Evolutionary conservation across 306 rosid species (phyloP).

Genomic region (Lithocarpus polystachyus): DNA sequence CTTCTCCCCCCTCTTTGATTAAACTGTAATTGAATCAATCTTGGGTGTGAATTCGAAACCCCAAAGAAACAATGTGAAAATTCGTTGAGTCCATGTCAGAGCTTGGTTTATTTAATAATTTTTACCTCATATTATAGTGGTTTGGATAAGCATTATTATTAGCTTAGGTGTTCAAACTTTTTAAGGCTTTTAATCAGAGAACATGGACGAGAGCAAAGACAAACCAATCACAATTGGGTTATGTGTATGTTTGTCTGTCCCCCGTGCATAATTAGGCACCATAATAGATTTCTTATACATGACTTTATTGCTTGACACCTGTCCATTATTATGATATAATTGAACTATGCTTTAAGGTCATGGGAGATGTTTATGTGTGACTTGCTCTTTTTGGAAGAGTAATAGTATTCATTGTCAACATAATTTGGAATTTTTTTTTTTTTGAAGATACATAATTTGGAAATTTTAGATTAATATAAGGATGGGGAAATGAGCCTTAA

Average conservation of each 20-base stretch:
- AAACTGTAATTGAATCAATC: not conserved
- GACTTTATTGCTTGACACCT: constrained; percentile 37
- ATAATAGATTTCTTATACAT: constrained; percentile 13
- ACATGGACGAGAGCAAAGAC: constrained; percentile 37
- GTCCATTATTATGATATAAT: constrained; percentile 20
- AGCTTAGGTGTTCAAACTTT: not conserved
- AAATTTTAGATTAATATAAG: not conserved
- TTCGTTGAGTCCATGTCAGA: not conserved
- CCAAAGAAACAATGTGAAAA: not conserved
- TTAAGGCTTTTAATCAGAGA: constrained; percentile 20
- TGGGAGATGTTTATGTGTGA: not conserved
- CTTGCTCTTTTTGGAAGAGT: constrained; percentile 21
- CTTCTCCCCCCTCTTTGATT: not conserved
- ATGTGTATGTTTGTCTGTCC: constrained; percentile 47
- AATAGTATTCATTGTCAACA: not conserved
- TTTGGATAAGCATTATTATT: constrained; percentile 35
- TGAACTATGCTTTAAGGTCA: not conserved
- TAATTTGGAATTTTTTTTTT: not conserved
- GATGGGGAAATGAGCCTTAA: not conserved
- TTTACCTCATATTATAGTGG: constrained; percentile 9
- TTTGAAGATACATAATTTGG: not conserved
- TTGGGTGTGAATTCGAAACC: not conserved
- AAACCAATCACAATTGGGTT: constrained; percentile 45
- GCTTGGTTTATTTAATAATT: not conserved
- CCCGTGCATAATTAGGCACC: constrained; percentile 25